Conservation (phyloP, 2,329 filamentous ascomycete species). For the Apiospora pterosperma region DNA sequence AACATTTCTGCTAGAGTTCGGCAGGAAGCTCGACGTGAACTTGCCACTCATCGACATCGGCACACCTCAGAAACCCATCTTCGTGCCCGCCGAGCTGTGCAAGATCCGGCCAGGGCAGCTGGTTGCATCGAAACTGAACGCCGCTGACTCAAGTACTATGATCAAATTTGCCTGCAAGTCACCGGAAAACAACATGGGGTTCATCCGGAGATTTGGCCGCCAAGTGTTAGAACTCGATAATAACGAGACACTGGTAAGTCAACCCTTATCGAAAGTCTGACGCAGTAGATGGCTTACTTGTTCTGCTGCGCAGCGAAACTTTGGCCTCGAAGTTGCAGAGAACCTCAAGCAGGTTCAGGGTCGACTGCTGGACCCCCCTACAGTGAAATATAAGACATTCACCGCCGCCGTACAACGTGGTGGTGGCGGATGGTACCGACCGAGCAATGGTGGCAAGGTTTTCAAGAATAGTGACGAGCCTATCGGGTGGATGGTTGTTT, state of each 20-base stretch:
- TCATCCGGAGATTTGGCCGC: constrained; percentile 58
- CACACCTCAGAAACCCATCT: constrained; percentile 51
- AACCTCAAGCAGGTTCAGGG: constrained; percentile 68
- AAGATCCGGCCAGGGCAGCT: constrained; percentile 62
- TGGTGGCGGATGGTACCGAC: constrained; percentile 46
- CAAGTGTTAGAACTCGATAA: constrained; percentile 54
- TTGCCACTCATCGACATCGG: constrained; percentile 68
- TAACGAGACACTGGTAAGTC: constrained; percentile 40
- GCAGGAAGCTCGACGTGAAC: constrained; percentile 25
- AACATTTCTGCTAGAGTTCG: constrained; percentile 21
- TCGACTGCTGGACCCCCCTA: constrained; percentile 62
- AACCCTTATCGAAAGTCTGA: not conserved
- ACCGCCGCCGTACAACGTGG: constrained; percentile 19
- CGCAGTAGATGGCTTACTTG: not conserved
- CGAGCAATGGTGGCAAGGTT: constrained; percentile 66
- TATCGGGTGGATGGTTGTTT: constrained; percentile 47
- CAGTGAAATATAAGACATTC: constrained; percentile 51
- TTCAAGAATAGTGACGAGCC: constrained; percentile 43
- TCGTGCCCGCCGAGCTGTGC: constrained; percentile 65
- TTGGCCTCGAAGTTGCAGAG: constrained; percentile 60
- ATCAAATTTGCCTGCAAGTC: constrained; percentile 67
- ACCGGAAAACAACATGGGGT: constrained; percentile 63
- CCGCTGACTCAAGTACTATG: constrained; percentile 64
- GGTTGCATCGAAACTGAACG: constrained; percentile 54
- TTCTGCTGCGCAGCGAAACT: constrained; percentile 32